phyloP scores from a whole-genome alignment of 148 eudicot species.

The Camellia lanceoleosa region DNA sequence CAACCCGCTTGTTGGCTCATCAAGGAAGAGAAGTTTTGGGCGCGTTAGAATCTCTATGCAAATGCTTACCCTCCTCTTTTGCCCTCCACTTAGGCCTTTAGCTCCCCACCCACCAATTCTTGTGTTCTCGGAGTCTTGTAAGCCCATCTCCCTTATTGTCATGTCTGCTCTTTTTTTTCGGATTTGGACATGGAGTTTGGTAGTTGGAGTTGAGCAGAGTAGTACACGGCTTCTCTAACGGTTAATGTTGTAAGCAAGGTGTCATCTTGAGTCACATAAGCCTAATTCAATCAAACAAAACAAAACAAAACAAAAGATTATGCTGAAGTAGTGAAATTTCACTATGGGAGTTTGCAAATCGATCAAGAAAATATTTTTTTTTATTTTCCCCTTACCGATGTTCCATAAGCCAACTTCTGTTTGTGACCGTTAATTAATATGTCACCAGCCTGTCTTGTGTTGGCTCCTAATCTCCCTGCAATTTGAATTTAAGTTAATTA shows the following conservation, averaged over 20 bases:
- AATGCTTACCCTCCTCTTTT: slow-evolving; percentile 83
- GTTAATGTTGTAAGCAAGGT: slow-evolving; percentile 41
- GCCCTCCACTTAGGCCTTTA: slow-evolving; percentile 76
- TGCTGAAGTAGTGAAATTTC: neutral
- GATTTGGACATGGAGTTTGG: slow-evolving; percentile 39
- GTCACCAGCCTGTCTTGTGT: slow-evolving; percentile 34
- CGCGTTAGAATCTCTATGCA: slow-evolving; percentile 64
- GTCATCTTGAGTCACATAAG: slow-evolving; percentile 63
- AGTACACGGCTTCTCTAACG: slow-evolving; percentile 46
- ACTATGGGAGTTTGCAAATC: neutral
- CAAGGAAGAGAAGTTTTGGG: slow-evolving; percentile 71
- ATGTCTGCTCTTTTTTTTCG: slow-evolving; percentile 39
- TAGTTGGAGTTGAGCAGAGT: slow-evolving; percentile 55
- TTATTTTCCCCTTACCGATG: slow-evolving; percentile 33
- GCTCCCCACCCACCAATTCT: slow-evolving; percentile 72
- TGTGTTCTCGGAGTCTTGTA: slow-evolving; percentile 46
- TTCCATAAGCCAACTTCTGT: slow-evolving; percentile 39
- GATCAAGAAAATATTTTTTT: neutral
- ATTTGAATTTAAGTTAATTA: neutral
- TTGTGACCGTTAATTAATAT: slow-evolving; percentile 38
- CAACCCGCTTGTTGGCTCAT: slow-evolving; percentile 86
- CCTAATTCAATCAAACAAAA: slow-evolving; percentile 17
- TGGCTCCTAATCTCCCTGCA: slow-evolving; percentile 25
- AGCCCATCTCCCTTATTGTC: slow-evolving; percentile 47
- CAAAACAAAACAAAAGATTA: neutral